Evolutionary conservation across 805 yeast species (phyloP).

Genomic region (Hanseniaspora jakobsenii): DNA sequence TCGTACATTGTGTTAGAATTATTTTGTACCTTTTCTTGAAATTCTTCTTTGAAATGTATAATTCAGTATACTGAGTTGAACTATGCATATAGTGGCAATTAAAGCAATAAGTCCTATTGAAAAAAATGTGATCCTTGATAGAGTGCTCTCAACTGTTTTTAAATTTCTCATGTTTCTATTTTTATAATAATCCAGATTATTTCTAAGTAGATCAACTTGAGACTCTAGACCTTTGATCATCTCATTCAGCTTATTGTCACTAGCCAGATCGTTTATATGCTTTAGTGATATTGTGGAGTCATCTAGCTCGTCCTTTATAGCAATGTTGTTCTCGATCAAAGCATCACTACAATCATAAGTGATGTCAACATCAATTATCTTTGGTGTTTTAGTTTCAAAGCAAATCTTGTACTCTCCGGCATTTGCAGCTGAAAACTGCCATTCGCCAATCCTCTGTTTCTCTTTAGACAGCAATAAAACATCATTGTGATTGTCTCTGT

Average conservation of each 20-base stretch:
- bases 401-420: slow-evolving; percentile 82
- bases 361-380: slow-evolving; percentile 74
- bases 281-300: slow-evolving; percentile 17
- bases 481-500: slow-evolving; percentile 31
- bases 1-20: too few relatives aligned
- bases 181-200: slow-evolving; percentile 66
- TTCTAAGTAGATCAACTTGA: slow-evolving; percentile 45
- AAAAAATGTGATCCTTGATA: slow-evolving; percentile 49
- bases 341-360: slow-evolving; percentile 25
- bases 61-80: slow-evolving; percentile 57
- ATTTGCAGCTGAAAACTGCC: slow-evolving; percentile 50
- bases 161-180: slow-evolving; percentile 87
- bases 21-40: too few relatives aligned
- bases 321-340: slow-evolving; percentile 19
- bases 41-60: slow-evolving; percentile 61
- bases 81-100: slow-evolving; percentile 56
- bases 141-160: slow-evolving; percentile 58
- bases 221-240: slow-evolving; percentile 36
- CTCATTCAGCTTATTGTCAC: slow-evolving; percentile 20
- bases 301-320: slow-evolving; percentile 14
- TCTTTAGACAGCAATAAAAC: slow-evolving; percentile 40
- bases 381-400: slow-evolving; percentile 70
- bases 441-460: slow-evolving; percentile 70
- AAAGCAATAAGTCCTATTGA: slow-evolving; percentile 53
- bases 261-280: slow-evolving; percentile 18